A percentile compares a stretch with the other conserved stretches of the same genome.
These are phyloP conservation scores for Penicillium steckii DNA, from an alignment of 495 filamentous ascomycete species.

Conservation along the genomic window DNA sequence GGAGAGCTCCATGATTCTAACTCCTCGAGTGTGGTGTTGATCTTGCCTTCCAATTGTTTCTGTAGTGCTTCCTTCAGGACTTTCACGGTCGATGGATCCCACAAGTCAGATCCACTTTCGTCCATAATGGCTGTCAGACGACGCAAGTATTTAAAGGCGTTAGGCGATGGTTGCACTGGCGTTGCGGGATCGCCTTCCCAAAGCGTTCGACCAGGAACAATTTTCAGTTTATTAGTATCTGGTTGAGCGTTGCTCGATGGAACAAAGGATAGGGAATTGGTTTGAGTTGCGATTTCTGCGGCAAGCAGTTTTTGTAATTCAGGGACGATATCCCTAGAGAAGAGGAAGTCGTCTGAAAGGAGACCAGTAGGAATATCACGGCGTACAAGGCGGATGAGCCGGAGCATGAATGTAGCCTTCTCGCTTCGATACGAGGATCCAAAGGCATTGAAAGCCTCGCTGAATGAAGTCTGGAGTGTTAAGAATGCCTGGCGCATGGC, in stretches of 20 bases:
- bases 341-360: slow-evolving; percentile 35
- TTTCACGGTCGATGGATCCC: slow-evolving; percentile 69
- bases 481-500: slow-evolving; percentile 58
- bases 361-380: slow-evolving; percentile 55
- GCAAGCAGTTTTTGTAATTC: slow-evolving; percentile 58
- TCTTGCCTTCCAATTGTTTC: slow-evolving; percentile 23
- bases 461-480: slow-evolving; percentile 56
- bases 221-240: slow-evolving; percentile 15
- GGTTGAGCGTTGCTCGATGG: slow-evolving; percentile 2
- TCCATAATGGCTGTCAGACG: slow-evolving; percentile 66
- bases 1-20: slow-evolving; percentile 13
- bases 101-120: slow-evolving; percentile 70
- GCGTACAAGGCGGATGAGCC: slow-evolving; percentile 73
- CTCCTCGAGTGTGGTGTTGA: slow-evolving; percentile 23
- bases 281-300: slow-evolving; percentile 23
- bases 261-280: slow-evolving; percentile 11
- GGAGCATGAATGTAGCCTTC: slow-evolving; percentile 70
- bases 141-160: slow-evolving; percentile 71
- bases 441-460: slow-evolving; percentile 41
- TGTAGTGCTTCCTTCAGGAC: slow-evolving; percentile 59
- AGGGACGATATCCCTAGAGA: slow-evolving; percentile 48
- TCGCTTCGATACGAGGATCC: slow-evolving; percentile 42
- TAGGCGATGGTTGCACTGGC: slow-evolving; percentile 79
- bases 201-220: slow-evolving; percentile 52
- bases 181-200: slow-evolving; percentile 78